Conservation (phyloP, 2,329 filamentous ascomycete species). For the Phialocephala subalpina region DNA sequence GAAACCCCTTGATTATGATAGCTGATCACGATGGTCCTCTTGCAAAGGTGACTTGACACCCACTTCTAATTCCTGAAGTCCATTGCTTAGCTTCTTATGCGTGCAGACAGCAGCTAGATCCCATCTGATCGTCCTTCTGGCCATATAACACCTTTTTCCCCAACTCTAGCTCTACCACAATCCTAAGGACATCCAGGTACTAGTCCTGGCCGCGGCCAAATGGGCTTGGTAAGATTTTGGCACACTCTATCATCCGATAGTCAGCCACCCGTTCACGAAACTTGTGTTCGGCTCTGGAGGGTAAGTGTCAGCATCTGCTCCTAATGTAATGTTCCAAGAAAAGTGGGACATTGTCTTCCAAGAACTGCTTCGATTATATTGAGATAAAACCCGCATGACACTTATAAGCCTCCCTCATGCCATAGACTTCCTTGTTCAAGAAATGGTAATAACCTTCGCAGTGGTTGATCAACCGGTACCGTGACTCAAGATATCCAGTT, state of each 20-base stretch:
- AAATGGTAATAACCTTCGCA: not conserved
- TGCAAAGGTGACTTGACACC: constrained; percentile 39
- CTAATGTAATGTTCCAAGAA: too few species aligned
- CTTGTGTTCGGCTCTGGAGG: not conserved
- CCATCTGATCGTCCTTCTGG: too few species aligned
- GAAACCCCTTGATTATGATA: constrained; percentile 70
- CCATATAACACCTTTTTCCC: not conserved
- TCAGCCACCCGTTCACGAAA: not conserved
- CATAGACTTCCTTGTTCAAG: not conserved
- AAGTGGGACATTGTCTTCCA: too few species aligned
- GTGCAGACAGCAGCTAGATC: constrained; percentile 42
- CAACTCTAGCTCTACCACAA: not conserved
- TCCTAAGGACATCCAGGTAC: too few species aligned
- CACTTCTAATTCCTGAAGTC: constrained; percentile 15
- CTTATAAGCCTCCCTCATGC: not conserved
- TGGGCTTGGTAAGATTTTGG: not conserved
- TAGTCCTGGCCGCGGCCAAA: not conserved
- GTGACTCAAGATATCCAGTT: not conserved
- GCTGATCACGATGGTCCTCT: constrained; percentile 64
- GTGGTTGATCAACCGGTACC: not conserved
- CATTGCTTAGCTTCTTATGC: constrained; percentile 43
- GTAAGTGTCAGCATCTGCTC: too few species aligned
- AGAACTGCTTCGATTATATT: too few species aligned
- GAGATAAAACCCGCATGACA: too few species aligned
- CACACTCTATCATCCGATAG: not conserved